Conservation (phyloP, 2,329 filamentous ascomycete species). For the Pseudogymnoascus destructans region DNA sequence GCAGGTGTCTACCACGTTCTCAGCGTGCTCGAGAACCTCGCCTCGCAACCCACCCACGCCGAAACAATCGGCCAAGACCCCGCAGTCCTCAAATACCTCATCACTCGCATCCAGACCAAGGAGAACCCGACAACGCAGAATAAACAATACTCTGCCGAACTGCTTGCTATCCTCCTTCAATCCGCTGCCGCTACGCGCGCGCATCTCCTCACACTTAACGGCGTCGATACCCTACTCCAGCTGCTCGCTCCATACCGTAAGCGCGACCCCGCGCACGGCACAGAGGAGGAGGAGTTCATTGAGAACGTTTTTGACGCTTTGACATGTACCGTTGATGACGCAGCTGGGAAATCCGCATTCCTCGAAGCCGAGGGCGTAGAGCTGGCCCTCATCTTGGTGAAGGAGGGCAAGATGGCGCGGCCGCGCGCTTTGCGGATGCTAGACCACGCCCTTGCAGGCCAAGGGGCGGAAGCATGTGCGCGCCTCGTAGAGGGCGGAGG, state of each 20-base stretch:
- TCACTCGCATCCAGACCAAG: conserved; percentile 55
- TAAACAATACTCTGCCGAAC: conserved; percentile 87
- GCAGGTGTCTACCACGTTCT: conserved; percentile 79
- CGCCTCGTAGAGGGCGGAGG: conserved; percentile 71
- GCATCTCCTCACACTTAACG: conserved; percentile 51
- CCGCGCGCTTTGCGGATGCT: conserved; percentile 64
- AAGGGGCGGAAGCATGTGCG: conserved; percentile 53
- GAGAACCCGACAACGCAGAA: conserved; percentile 70
- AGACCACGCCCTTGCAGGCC: conserved; percentile 62
- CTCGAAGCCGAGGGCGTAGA: conserved; percentile 86
- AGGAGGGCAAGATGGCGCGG: conserved; percentile 76
- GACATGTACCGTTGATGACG: conserved; percentile 65
- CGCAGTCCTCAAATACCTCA: conserved; percentile 60
- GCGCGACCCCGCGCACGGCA: conserved; percentile 71
- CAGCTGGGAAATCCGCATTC: conserved; percentile 65
- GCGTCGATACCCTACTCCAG: conserved; percentile 69
- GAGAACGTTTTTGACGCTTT: conserved; percentile 86
- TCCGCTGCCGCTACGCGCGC: conserved; percentile 52
- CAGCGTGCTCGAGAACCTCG: conserved; percentile 71
- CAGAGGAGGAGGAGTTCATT: conserved; percentile 86
- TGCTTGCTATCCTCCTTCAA: conserved; percentile 80
- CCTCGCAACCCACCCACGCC: conserved; percentile 54
- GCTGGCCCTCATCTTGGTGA: conserved; percentile 80
- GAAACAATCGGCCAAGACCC: conserved; percentile 60
- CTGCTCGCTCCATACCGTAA: conserved; percentile 74